A percentile compares a stretch with the other conserved stretches of the same genome.
Conservation (phyloP, 257 asterid genomes). For the Nicotiana attenuata region DNA sequence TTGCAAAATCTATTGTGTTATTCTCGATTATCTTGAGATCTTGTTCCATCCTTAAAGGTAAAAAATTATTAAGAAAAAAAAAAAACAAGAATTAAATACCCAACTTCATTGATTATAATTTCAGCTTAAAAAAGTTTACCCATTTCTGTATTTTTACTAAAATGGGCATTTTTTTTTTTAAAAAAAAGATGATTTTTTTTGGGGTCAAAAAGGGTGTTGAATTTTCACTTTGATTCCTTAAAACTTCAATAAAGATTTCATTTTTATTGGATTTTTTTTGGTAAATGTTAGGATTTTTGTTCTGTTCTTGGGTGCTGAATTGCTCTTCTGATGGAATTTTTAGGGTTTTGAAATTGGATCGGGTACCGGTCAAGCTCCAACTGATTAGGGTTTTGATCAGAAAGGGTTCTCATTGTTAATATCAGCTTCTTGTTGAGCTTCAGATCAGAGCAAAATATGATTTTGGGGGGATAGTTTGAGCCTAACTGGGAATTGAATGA, state of each 20-base stretch:
- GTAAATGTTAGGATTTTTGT: slow-evolving; percentile 2
- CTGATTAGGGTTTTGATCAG: slow-evolving; percentile 25
- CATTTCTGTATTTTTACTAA: background rate
- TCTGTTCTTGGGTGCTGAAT: slow-evolving; percentile 10
- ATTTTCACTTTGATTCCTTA: slow-evolving; percentile 10
- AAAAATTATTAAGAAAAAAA: slow-evolving; percentile 17
- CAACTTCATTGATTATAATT: background rate
- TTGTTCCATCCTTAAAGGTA: slow-evolving; percentile 16
- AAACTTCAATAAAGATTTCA: background rate
- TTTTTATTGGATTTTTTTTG: background rate
- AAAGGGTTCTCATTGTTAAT: background rate
- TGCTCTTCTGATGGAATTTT: slow-evolving; percentile 11
- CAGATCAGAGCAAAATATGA: background rate
- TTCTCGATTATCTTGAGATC: slow-evolving; percentile 9
- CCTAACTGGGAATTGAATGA: slow-evolving; percentile 6
- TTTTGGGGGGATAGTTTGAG: slow-evolving; percentile 1
- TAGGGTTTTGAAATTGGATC: slow-evolving; percentile 23
- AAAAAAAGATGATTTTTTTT: background rate
- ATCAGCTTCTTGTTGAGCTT: slow-evolving; percentile 5
- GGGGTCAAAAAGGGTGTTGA: background rate
- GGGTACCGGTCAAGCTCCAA: background rate
- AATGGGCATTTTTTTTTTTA: background rate
- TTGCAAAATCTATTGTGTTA: background rate
- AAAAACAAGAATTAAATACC: slow-evolving; percentile 2
- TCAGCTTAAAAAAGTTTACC: background rate